These are phyloP conservation scores for Magnaporthales sp. DNA, from an alignment of 2,329 filamentous ascomycete genomes.

Conservation along the genomic window DNA sequence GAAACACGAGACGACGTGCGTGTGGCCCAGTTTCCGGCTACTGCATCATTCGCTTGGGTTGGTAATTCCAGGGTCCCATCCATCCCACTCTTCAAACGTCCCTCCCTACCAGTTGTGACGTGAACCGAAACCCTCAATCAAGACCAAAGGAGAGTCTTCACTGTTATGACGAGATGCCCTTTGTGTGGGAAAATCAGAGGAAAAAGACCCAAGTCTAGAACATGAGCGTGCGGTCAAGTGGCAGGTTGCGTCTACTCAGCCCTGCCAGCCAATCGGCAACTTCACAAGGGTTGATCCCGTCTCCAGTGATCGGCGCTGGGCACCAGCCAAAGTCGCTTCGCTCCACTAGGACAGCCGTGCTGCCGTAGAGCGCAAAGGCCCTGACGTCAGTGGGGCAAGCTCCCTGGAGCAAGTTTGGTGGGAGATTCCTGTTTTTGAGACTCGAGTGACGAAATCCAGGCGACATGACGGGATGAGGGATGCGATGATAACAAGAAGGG, in stretches of 20 bases:
- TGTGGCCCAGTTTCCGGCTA: background rate
- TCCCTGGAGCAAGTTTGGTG: background rate
- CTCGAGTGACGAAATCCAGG: background rate
- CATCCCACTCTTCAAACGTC: background rate
- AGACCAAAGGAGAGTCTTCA: background rate
- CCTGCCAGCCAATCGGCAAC: background rate
- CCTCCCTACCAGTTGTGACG: background rate
- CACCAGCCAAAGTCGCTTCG: background rate
- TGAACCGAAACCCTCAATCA: background rate
- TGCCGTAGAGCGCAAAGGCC: no score
- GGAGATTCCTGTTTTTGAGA: background rate
- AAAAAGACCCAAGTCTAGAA: background rate
- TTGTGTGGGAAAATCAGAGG: background rate
- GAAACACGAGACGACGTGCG: no score
- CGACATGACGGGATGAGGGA: background rate
- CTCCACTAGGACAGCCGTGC: no score
- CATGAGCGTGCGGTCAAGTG: background rate
- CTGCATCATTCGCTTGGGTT: background rate
- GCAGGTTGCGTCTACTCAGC: background rate
- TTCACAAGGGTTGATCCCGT: background rate
- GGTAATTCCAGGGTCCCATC: background rate
- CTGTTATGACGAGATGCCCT: background rate
- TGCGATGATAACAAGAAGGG: background rate
- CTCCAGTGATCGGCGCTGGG: background rate
- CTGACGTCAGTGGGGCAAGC: background rate